These are phyloP conservation scores for Perkinsela sp. DNA, from an alignment of 208 protist genomes.

Conservation along the genomic window DNA sequence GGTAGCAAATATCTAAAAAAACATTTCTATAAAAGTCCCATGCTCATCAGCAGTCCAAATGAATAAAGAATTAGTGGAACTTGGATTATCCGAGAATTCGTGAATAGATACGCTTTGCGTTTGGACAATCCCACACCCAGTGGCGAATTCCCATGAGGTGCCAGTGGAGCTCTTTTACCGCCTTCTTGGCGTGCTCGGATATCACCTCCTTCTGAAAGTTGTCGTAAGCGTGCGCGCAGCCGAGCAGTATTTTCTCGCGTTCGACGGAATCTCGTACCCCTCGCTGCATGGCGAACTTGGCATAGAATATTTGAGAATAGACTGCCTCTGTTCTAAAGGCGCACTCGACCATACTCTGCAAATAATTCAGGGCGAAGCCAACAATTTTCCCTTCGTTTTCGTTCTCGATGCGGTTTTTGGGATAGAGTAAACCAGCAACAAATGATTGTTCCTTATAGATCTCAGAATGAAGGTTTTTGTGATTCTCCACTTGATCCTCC, in stretches of 20 bases:
- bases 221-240: constrained; percentile 42
- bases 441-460: constrained; percentile 20
- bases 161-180: constrained; percentile 36
- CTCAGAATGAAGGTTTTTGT: constrained; percentile 22
- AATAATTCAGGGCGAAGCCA: constrained; percentile 43
- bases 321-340: constrained; percentile 23
- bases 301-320: constrained; percentile 43
- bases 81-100: constrained; percentile 20
- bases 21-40: no score
- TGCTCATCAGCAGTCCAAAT: no score
- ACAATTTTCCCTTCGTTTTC: constrained; percentile 23
- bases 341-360: constrained; percentile 40
- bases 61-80: no score
- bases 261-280: constrained; percentile 52
- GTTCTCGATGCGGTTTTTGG: constrained; percentile 34
- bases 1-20: no score
- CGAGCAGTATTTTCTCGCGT: constrained; percentile 45
- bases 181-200: constrained; percentile 35
- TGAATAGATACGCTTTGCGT: constrained; percentile 44
- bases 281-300: constrained; percentile 38
- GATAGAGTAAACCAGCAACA: constrained; percentile 26
- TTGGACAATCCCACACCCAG: constrained; percentile 62
- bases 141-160: constrained; percentile 44
- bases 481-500: constrained; percentile 38
- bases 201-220: constrained; percentile 30